These are phyloP conservation scores for Gossypioides kirkii DNA, from an alignment of 345 rosid species.

Conservation along the genomic window DNA sequence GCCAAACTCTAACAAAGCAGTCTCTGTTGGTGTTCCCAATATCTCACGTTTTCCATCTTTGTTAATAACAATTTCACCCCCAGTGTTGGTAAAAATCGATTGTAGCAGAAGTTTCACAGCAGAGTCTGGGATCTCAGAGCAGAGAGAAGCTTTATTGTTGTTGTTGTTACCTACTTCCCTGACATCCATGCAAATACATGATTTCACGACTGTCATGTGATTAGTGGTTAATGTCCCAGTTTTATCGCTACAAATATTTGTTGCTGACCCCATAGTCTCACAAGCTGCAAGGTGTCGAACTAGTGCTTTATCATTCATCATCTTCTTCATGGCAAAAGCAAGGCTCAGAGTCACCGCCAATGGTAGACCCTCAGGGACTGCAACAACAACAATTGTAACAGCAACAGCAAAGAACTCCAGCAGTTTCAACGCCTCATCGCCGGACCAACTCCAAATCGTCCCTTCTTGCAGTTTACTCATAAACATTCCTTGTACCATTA, in stretches of 20 bases:
- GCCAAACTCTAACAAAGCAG: constrained; percentile 76
- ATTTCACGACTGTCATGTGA: constrained; percentile 86
- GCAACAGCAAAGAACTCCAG: constrained; percentile 86
- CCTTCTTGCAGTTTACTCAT: constrained; percentile 49
- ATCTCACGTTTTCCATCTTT: constrained; percentile 67
- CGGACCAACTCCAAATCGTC: constrained; percentile 59
- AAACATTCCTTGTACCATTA: constrained; percentile 68
- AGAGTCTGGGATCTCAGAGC: constrained; percentile 57
- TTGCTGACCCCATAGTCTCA: constrained; percentile 98
- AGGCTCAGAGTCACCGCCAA: constrained; percentile 94
- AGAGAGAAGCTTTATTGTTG: constrained; percentile 35
- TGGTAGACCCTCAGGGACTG: constrained; percentile 95
- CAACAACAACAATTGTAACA: constrained; percentile 91
- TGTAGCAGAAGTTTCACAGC: constrained; percentile 55
- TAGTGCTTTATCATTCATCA: constrained; percentile 96
- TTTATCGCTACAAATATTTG: constrained; percentile 87
- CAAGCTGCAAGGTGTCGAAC: constrained; percentile 93
- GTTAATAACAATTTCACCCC: constrained; percentile 75
- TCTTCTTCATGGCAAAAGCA: constrained; percentile 96
- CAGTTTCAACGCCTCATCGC: constrained; percentile 70
- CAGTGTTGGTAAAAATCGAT: constrained; percentile 83
- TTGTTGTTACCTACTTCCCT: constrained; percentile 38
- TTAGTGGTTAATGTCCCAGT: constrained; percentile 92
- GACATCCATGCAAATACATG: constrained; percentile 70
- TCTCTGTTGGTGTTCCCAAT: constrained; percentile 84